phyloP scores from a whole-genome alignment of 1,139 yeast species.

The Saccharomyces hybrid region DNA sequence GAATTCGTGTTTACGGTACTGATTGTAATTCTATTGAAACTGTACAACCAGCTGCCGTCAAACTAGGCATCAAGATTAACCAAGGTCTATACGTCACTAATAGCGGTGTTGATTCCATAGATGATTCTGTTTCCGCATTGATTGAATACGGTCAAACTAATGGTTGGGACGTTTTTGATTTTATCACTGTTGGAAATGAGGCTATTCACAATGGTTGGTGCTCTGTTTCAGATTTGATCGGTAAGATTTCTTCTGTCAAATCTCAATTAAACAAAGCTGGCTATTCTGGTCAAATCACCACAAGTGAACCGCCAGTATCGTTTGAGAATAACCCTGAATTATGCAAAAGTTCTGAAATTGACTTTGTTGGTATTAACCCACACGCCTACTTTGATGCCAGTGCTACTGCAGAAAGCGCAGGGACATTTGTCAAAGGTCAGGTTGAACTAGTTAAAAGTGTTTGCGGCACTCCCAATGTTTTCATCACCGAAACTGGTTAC shows the following conservation, averaged over 20 bases:
- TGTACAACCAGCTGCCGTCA: slow-evolving; percentile 54
- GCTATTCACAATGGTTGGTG: slow-evolving; percentile 61
- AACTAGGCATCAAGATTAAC: slow-evolving; percentile 62
- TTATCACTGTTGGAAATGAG: slow-evolving; percentile 80
- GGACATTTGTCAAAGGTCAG: slow-evolving; percentile 61
- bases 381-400: slow-evolving; percentile 74
- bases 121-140: slow-evolving; percentile 47
- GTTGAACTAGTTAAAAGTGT: slow-evolving; percentile 43
- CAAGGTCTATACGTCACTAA: slow-evolving; percentile 79
- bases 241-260: slow-evolving; percentile 60
- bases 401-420: slow-evolving; percentile 59
- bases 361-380: slow-evolving; percentile 77
- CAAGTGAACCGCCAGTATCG: slow-evolving; percentile 80
- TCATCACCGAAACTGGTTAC: slow-evolving; percentile 82
- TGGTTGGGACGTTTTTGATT: slow-evolving; percentile 64
- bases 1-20: slow-evolving; percentile 73
- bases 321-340: slow-evolving; percentile 56
- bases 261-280: slow-evolving; percentile 55
- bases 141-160: slow-evolving; percentile 45
- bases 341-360: slow-evolving; percentile 62
- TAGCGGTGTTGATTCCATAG: slow-evolving; percentile 63
- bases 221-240: slow-evolving; percentile 49
- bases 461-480: slow-evolving; percentile 45
- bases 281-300: slow-evolving; percentile 66
- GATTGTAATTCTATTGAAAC: slow-evolving; percentile 69